Percentiles rank a stretch among this genome's conserved stretches.
Conservation (phyloP, 345 rosid species). For the Cardiospermum halicacabum region DNA sequence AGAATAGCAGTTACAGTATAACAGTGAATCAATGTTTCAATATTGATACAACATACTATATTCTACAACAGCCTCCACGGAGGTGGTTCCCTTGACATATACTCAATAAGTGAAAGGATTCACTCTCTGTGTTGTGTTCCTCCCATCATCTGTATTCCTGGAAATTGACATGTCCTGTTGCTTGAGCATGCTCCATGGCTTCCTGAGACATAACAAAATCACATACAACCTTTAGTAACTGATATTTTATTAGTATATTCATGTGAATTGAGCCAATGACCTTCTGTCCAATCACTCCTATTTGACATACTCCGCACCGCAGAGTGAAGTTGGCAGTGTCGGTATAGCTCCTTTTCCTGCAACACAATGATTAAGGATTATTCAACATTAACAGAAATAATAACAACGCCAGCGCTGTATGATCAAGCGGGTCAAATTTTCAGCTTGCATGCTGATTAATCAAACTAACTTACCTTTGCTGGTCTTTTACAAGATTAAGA, state of each 20-base stretch:
- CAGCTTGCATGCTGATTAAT: too few relatives aligned
- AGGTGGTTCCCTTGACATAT: not conserved
- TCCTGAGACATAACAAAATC: not conserved
- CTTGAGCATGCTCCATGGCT: not conserved
- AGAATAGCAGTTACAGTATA: not conserved
- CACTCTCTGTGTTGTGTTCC: not conserved
- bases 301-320: constrained; percentile 95
- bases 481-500: constrained; percentile 62
- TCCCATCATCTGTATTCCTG: not conserved
- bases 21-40: not conserved
- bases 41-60: not conserved
- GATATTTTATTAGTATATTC: not conserved
- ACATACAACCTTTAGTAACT: too few relatives aligned
- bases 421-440: too few relatives aligned
- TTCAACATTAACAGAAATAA: not conserved
- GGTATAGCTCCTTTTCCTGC: constrained; percentile 77
- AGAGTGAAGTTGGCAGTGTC: constrained; percentile 80
- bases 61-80: not conserved
- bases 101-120: not conserved
- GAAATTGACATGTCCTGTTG: not conserved
- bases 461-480: constrained; percentile 55
- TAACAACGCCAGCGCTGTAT: too few relatives aligned
- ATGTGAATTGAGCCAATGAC: constrained; percentile 22
- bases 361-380: not conserved
- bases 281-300: constrained; percentile 88